Evolutionary conservation across 2,329 filamentous ascomycete genomes (phyloP), one percentile per base, ranked within the genome.

Genomic region (Talaromyces amestolkiae): DNA sequence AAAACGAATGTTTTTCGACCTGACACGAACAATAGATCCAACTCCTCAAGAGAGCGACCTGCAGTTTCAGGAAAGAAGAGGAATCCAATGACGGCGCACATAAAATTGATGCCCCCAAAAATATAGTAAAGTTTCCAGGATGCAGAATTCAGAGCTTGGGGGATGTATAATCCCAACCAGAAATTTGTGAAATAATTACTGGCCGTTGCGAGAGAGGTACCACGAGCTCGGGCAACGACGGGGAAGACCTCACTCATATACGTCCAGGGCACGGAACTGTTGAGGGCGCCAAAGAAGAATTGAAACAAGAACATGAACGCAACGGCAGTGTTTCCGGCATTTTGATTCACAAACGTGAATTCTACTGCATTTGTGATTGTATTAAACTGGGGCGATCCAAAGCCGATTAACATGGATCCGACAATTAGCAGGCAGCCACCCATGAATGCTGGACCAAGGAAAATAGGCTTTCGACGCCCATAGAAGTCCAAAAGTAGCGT

Each of bases 61-160:
- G 43, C 13, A 17, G 58, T 72, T 43, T 67, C 66, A 1, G 74
- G 74, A 43, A 70, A 72, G 65, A 73, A 74, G 61, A 73, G 71
- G 65, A 70, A 76, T n/a, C n/a, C n/a, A 33, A 75, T 73, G 5
- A 65, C 68, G 11, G 69, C 63, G 58, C 67, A 69, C 37, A 69
- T 61, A 35, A 66, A 69, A n/a, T 74, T 76, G 68, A 76, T 77
- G 58, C 68, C 67, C 17, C 72, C 74, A 61, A 77, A 77, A 65
- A 77, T 70, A 58, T 77, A 73, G 63, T 77, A 78, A 17, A 70
- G 68, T 41, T 70, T 71, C 66, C 79, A 85, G 24, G 41, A 45
- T 45, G 41, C 41, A 19, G n/a, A n/a, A 45, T 45, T 45, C 8
- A 45, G 41, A 45, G 41, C 41, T 45, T 45, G 41, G 17, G 41